A percentile compares a stretch with the other conserved stretches of the same genome.
Conservation (phyloP, 148 eudicot species). For the Nepenthes gracilis region DNA sequence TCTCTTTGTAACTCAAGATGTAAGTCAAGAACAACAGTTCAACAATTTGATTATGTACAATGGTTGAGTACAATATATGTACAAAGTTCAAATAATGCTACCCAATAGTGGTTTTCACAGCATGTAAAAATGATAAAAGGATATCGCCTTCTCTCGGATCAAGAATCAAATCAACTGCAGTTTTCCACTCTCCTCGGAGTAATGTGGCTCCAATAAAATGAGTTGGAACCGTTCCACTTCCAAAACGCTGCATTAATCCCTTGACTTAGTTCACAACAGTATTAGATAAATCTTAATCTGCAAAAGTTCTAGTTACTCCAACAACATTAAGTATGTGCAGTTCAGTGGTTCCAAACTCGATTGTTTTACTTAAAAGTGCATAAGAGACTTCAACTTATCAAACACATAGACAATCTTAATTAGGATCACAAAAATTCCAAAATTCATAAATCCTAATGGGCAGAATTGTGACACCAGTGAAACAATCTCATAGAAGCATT, state of each 20-base stretch:
- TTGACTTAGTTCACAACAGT: neutral
- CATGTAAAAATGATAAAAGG: slow-evolving; percentile 25
- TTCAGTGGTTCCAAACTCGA: too few relatives aligned
- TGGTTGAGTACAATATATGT: slow-evolving; percentile 3
- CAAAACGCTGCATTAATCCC: slow-evolving; percentile 56
- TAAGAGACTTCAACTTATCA: too few relatives aligned
- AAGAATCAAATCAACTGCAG: slow-evolving; percentile 69
- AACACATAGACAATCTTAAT: too few relatives aligned
- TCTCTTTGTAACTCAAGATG: slow-evolving; percentile 60
- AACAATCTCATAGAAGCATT: too few relatives aligned
- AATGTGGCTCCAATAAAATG: slow-evolving; percentile 86
- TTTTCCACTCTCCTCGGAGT: slow-evolving; percentile 85
- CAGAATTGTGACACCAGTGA: too few relatives aligned
- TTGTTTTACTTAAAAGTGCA: too few relatives aligned
- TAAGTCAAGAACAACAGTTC: slow-evolving; percentile 32
- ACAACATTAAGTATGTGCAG: neutral
- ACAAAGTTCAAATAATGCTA: neutral
- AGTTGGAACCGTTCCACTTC: slow-evolving; percentile 90
- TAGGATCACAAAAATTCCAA: too few relatives aligned
- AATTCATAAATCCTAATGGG: too few relatives aligned
- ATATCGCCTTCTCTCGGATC: slow-evolving; percentile 99
- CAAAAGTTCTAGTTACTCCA: neutral
- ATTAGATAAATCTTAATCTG: neutral
- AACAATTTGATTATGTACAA: neutral
- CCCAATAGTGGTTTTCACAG: slow-evolving; percentile 5